phyloP scores from a whole-genome alignment of 192 early-diverging fungal genomes.

The Coemansia sp. region DNA sequence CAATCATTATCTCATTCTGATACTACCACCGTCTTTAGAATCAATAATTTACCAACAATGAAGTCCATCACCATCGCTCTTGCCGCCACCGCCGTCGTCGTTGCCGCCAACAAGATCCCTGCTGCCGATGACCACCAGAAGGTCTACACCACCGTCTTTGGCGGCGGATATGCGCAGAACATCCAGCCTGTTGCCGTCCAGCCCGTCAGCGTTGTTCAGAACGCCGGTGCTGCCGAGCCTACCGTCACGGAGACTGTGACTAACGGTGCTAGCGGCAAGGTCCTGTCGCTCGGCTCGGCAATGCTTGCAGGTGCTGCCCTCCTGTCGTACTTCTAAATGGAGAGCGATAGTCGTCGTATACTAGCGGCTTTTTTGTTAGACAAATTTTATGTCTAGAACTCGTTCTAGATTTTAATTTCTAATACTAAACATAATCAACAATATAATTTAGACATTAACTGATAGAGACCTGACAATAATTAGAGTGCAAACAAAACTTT shows the following conservation, averaged over 20 bases:
- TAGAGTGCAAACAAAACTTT: no score
- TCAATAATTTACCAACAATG: constrained; percentile 7
- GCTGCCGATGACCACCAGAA: constrained; percentile 29
- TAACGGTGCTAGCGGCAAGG: constrained; percentile 37
- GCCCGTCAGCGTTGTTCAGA: constrained; percentile 39
- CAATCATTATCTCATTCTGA: not conserved
- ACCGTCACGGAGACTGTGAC: constrained; percentile 40
- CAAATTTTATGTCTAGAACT: not conserved
- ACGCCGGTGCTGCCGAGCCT: constrained; percentile 29
- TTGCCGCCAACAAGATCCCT: constrained; percentile 14
- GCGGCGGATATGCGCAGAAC: constrained; percentile 1
- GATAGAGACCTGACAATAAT: no score
- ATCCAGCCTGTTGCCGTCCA: constrained; percentile 24
- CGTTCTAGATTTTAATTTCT: no score
- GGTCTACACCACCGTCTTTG: constrained; percentile 30
- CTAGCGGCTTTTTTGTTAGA: not conserved
- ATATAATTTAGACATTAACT: no score
- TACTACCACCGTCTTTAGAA: not conserved
- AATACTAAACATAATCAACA: no score
- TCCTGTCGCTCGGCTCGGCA: constrained; percentile 11
- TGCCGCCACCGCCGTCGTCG: constrained; percentile 11
- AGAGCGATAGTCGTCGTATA: not conserved
- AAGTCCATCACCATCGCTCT: constrained; percentile 9
- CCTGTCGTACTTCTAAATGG: constrained; percentile 9
- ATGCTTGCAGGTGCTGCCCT: constrained; percentile 10